phyloP scores from a whole-genome alignment of 352 stramenopile genomes.

The Pythium grandisporangium region DNA sequence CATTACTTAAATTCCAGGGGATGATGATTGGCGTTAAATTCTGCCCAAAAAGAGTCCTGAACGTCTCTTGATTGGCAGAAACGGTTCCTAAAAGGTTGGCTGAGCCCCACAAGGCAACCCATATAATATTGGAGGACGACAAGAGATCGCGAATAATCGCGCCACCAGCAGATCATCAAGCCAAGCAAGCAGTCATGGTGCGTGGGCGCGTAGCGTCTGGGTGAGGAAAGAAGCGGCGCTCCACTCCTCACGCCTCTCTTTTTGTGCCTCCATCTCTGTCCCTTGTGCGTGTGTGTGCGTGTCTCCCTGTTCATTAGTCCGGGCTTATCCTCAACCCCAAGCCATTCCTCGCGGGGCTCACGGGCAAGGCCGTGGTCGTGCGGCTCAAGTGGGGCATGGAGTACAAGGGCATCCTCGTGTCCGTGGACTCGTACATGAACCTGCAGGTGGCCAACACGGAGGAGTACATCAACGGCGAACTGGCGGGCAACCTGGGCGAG shows the following conservation, averaged over 20 bases:
- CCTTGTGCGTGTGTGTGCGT: constrained; percentile 7
- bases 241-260: no score
- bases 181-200: no score
- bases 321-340: constrained; percentile 93
- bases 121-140: no score
- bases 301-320: constrained; percentile 26
- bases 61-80: no score
- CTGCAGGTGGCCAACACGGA: constrained; percentile 95
- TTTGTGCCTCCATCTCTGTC: constrained; percentile 3
- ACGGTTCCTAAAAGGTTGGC: no score
- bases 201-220: no score
- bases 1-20: no score
- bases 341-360: constrained; percentile 92
- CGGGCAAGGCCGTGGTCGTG: constrained; percentile 93
- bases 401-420: constrained; percentile 94
- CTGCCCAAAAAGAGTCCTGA: no score
- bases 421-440: constrained; percentile 99
- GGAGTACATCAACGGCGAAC: constrained; percentile 96
- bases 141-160: no score
- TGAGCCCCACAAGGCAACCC: no score
- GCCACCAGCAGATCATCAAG: no score
- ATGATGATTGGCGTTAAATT: no score
- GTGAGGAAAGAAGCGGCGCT: not conserved
- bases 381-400: constrained; percentile 99
- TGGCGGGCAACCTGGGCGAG: constrained; percentile 95